A percentile compares a stretch with the other conserved stretches of the same genome.
Conservation (phyloP, 1,284 basidiomycete species). For the Boletus semigastroideus region DNA sequence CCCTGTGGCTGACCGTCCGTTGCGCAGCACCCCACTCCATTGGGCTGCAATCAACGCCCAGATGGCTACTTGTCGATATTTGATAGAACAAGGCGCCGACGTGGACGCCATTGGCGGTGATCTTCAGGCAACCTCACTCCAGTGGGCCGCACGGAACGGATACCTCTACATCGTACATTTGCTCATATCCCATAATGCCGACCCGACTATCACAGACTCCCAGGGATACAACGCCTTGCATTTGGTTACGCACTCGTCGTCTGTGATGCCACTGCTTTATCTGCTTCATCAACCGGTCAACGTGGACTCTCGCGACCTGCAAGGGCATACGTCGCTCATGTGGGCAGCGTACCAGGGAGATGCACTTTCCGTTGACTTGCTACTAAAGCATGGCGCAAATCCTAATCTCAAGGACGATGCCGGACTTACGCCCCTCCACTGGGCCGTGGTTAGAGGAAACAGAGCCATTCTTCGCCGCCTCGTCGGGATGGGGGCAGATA, state of each 20-base stretch:
- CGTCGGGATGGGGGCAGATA: slow-evolving; percentile 82
- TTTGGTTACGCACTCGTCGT: slow-evolving; percentile 91
- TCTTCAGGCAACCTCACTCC: slow-evolving; percentile 92
- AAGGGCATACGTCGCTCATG: slow-evolving; percentile 96
- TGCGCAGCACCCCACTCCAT: slow-evolving; percentile 75
- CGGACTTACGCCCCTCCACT: slow-evolving; percentile 91
- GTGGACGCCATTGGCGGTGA: slow-evolving; percentile 95
- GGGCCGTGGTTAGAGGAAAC: slow-evolving; percentile 98
- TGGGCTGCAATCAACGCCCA: slow-evolving; percentile 98
- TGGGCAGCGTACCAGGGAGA: slow-evolving; percentile 99
- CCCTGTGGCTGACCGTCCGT: slow-evolving; percentile 6
- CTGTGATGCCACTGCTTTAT: slow-evolving; percentile 92
- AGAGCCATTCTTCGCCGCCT: slow-evolving; percentile 82
- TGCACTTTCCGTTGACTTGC: slow-evolving; percentile 88
- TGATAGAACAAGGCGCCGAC: slow-evolving; percentile 93
- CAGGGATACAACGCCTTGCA: slow-evolving; percentile 98
- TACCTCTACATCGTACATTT: slow-evolving; percentile 95
- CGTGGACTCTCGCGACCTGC: slow-evolving; percentile 84
- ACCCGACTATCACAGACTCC: slow-evolving; percentile 87
- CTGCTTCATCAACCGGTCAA: slow-evolving; percentile 89
- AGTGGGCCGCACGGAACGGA: slow-evolving; percentile 97
- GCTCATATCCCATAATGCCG: slow-evolving; percentile 85
- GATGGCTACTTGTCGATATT: slow-evolving; percentile 71
- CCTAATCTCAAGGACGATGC: slow-evolving; percentile 74
- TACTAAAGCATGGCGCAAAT: slow-evolving; percentile 87